Base-by-base conservation (phyloP, 2,329 filamentous ascomycete genomes). In the Botrytis hyacinthi region DNA sequence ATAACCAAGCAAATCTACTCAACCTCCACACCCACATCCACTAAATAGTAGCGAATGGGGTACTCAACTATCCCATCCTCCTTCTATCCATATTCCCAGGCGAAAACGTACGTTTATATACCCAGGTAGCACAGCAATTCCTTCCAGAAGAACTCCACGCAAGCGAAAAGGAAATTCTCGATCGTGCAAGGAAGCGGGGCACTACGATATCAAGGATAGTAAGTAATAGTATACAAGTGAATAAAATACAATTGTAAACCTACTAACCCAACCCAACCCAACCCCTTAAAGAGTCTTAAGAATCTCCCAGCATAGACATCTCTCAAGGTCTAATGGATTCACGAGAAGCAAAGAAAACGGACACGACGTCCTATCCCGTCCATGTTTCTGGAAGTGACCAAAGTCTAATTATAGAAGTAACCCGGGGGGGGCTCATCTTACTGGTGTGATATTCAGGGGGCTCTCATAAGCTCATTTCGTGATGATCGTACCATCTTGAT, bases 401-500 rank as follows among this genome's bases (percentile, higher is more conserved):
- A 22, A 22, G 20, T 46, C 20, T 46, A 10, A 51, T 0, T 3
- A 14, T 26, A 2, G 4, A 14, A 54, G n/a, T 51, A 7, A 7
- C 26, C 1, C 48, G 0, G 12, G 26, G 26, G 12, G 16, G 16
- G 2, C 26, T 54, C 48, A n/a, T 14, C 5, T n/a, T n/a, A 29
- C 51, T 54, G 7, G 2, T 6, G 51, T 18, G 29, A 1, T 18
- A 29, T 57, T 18, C 7, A 32, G n/a, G 51, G 8, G 3, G 1
- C 42, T 29, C 6, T 9, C n/a, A 16, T 6, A n/a, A 51, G 48
- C 10, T 0, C 4, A 51, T 48, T 48, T 4, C 20, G 9, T 48
- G 1, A 22, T 4, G 4, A 48, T 12, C 26, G 0, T 1, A 5
- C 4, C 4, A n/a, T 57, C 51, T 57, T 18, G 5, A 1, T 54